A percentile compares a stretch with the other conserved stretches of the same genome.
Evolutionary conservation across 208 protist species (phyloP).

Genomic region (Leishmania gerbilli): DNA sequence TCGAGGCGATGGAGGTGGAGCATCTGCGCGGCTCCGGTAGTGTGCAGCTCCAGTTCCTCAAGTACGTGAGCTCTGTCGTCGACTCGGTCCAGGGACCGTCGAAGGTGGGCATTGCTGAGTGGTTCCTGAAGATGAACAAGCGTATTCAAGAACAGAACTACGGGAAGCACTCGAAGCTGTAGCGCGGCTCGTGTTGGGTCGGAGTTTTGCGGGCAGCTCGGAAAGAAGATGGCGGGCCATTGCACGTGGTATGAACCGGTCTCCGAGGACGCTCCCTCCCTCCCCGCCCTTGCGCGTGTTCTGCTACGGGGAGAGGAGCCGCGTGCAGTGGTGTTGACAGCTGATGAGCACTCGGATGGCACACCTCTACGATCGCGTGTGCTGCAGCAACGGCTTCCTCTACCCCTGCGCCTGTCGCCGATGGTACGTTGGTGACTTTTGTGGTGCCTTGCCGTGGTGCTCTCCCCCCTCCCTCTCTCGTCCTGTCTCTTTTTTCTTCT

Average conservation of each 20-base stretch:
- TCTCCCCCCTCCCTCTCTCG: too few relatives aligned
- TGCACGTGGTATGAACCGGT: neutral
- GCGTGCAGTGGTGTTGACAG: neutral
- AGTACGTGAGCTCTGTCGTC: conserved; percentile 64
- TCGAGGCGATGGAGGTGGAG: conserved; percentile 79
- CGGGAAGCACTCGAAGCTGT: conserved; percentile 43
- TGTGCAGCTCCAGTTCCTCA: conserved; percentile 63
- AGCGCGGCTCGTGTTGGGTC: neutral
- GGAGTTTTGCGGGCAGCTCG: neutral
- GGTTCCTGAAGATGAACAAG: conserved; percentile 67
- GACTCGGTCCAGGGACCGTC: conserved; percentile 52
- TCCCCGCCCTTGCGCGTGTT: neutral
- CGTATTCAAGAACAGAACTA: conserved; percentile 40
- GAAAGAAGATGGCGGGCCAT: neutral
- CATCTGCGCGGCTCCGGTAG: conserved; percentile 57
- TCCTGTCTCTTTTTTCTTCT: neutral
- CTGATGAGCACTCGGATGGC: neutral
- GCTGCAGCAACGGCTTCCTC: neutral
- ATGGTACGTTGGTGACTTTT: too few relatives aligned
- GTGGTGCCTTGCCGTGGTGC: too few relatives aligned
- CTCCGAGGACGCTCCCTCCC: neutral
- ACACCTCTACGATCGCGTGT: neutral
- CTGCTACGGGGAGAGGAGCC: neutral
- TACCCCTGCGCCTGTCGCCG: too few relatives aligned
- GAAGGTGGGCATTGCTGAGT: conserved; percentile 79